These are phyloP conservation scores for Cordyceps cicadae DNA, from an alignment of 2,329 filamentous ascomycete genomes.

Conservation along the genomic window DNA sequence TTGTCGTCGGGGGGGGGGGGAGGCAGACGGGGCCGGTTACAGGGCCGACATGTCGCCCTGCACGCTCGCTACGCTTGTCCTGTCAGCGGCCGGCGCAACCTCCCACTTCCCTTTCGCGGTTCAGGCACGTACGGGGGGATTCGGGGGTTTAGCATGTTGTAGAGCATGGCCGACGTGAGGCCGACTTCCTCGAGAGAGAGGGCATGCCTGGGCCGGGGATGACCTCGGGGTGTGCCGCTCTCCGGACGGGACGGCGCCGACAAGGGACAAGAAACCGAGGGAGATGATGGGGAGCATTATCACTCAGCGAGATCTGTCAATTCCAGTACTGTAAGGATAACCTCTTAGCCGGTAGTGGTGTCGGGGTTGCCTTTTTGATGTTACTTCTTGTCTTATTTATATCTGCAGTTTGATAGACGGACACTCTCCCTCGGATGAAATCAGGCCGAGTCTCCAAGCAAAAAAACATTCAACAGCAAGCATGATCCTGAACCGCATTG, in stretches of 20 bases:
- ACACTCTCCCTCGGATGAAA: too few relatives aligned
- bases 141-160: neutral
- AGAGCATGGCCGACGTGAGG: neutral
- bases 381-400: too few relatives aligned
- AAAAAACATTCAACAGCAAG: too few relatives aligned
- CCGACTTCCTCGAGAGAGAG: neutral
- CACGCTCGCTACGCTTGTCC: neutral
- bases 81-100: neutral
- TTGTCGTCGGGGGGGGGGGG: neutral
- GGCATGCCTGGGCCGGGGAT: neutral
- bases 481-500: too few relatives aligned
- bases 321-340: too few relatives aligned
- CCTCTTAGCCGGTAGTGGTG: too few relatives aligned
- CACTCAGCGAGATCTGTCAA: neutral
- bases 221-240: neutral
- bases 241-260: neutral
- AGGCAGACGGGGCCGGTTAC: neutral
- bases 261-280: neutral
- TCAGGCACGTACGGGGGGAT: neutral
- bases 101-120: neutral
- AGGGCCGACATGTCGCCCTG: neutral
- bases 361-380: too few relatives aligned
- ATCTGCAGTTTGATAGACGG: too few relatives aligned
- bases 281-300: neutral
- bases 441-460: too few relatives aligned